Percentiles rank a stretch among this genome's conserved stretches.
Conservation (phyloP, 2,329 filamentous ascomycete species). For the Elsinoe perseae region DNA sequence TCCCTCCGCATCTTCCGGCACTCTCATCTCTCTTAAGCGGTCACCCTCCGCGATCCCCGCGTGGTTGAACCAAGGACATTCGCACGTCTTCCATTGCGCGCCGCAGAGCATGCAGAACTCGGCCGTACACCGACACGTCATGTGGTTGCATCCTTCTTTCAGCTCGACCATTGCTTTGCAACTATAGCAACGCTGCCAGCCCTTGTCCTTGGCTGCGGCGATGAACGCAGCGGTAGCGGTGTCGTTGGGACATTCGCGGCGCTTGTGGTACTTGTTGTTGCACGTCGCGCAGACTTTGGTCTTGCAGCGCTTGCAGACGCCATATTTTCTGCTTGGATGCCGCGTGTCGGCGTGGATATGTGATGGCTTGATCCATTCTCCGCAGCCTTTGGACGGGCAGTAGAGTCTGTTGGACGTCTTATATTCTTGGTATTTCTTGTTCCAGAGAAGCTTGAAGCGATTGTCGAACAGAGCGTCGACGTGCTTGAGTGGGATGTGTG, state of each 20-base stretch:
- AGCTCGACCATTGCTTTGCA: conserved; percentile 70
- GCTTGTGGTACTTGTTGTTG: conserved; percentile 64
- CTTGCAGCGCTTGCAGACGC: conserved; percentile 62
- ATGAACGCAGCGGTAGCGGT: conserved; percentile 58
- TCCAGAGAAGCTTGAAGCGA: conserved; percentile 72
- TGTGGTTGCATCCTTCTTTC: conserved; percentile 78
- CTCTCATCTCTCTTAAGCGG: conserved; percentile 46
- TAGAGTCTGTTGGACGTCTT: conserved; percentile 68
- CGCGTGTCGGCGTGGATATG: conserved; percentile 51
- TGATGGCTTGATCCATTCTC: conserved; percentile 69
- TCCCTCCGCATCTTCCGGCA: conserved; percentile 35
- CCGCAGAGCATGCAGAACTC: conserved; percentile 87
- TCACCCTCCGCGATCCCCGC: conserved; percentile 45
- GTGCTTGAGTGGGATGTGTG: conserved; percentile 66
- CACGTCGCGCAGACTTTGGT: conserved; percentile 68
- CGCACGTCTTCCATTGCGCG: conserved; percentile 71
- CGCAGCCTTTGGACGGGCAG: conserved; percentile 65
- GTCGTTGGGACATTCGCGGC: conserved; percentile 62
- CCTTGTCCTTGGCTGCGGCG: conserved; percentile 56
- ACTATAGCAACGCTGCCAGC: conserved; percentile 68
- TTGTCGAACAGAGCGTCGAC: conserved; percentile 67
- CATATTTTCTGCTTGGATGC: conserved; percentile 50
- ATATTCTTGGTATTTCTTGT: conserved; percentile 69
- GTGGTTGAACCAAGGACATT: conserved; percentile 73
- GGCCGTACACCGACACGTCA: conserved; percentile 75